Percentiles rank a stretch among this genome's conserved stretches.
These are phyloP conservation scores for Trypanosoma theileri DNA, from an alignment of 208 protist genomes.

Conservation along the genomic window DNA sequence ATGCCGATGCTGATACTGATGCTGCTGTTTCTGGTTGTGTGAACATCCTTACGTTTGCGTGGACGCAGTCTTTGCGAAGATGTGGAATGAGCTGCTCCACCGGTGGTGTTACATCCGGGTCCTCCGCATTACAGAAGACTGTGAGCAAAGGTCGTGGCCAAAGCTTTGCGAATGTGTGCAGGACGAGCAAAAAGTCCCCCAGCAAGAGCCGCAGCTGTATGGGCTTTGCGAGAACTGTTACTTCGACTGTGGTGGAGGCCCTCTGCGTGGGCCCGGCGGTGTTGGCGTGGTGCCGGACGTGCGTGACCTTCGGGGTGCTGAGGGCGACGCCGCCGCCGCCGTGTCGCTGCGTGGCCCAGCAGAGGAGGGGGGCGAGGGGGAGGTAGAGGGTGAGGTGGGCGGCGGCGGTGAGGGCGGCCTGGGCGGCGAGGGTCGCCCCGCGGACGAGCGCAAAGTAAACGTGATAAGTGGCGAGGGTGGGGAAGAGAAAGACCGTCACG, in stretches of 20 bases:
- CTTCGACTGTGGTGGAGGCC: slow-evolving; percentile 69
- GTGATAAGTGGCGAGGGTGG: slow-evolving; percentile 92
- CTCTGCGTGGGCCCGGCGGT: slow-evolving; percentile 14
- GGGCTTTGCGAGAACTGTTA: slow-evolving; percentile 49
- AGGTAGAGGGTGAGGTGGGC: slow-evolving; percentile 66
- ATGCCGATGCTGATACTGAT: not conserved
- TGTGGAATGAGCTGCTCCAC: slow-evolving; percentile 59
- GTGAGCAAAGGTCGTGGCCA: slow-evolving; percentile 37
- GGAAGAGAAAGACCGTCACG: slow-evolving; percentile 87
- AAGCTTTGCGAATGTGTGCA: slow-evolving; percentile 38
- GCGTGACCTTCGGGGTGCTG: slow-evolving; percentile 21
- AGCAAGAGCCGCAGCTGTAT: slow-evolving; percentile 47
- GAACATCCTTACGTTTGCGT: not conserved
- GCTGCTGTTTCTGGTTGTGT: not conserved
- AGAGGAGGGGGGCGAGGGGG: slow-evolving; percentile 56
- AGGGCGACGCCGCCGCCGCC: slow-evolving; percentile 25
- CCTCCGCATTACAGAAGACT: slow-evolving; percentile 35
- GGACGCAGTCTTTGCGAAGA: slow-evolving; percentile 40
- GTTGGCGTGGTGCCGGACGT: slow-evolving; percentile 10
- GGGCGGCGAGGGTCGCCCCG: slow-evolving; percentile 45
- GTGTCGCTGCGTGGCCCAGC: slow-evolving; percentile 38
- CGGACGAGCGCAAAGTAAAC: slow-evolving; percentile 87
- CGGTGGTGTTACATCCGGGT: slow-evolving; percentile 33
- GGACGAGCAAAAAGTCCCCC: slow-evolving; percentile 65
- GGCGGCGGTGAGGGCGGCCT: slow-evolving; percentile 54